A percentile compares a stretch with the other conserved stretches of the same genome.
Evolutionary conservation across 768 basidiomycete species (phyloP).

Genomic region (Exidia glandulosa): DNA sequence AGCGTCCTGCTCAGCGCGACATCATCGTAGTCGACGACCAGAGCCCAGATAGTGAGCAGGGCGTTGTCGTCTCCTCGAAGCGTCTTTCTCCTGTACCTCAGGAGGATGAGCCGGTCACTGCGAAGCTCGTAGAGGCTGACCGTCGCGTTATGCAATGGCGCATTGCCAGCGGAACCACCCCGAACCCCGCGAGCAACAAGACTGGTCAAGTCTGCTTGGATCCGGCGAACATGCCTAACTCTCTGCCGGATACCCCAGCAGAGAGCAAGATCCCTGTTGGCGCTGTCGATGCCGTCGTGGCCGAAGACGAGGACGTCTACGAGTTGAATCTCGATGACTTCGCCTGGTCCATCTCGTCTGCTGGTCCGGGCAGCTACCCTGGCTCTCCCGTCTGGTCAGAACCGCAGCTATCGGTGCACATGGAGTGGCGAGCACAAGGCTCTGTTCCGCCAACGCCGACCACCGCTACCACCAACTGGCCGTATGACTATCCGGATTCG

Average conservation of each 20-base stretch:
- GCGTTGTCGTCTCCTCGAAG: constrained; percentile 13
- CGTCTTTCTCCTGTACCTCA: constrained; percentile 52
- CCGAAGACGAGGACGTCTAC: constrained; percentile 22
- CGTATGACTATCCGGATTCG: constrained; percentile 8
- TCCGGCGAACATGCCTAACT: constrained; percentile 40
- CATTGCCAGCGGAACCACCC: constrained; percentile 29
- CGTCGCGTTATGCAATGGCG: constrained; percentile 58
- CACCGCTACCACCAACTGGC: constrained; percentile 15
- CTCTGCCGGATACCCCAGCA: constrained; percentile 16
- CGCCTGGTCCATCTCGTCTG: constrained; percentile 57
- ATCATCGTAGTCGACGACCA: neutral
- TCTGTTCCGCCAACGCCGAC: constrained; percentile 42
- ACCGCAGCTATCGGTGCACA: constrained; percentile 41
- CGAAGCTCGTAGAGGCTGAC: constrained; percentile 42
- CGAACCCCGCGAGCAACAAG: constrained; percentile 29
- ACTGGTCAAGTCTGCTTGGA: constrained; percentile 41
- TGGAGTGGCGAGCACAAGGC: constrained; percentile 29
- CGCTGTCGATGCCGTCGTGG: constrained; percentile 11
- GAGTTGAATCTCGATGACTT: constrained; percentile 55
- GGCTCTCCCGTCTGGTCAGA: constrained; percentile 26
- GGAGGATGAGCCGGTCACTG: constrained; percentile 42
- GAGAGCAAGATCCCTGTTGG: constrained; percentile 16
- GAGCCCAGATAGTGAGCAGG: neutral
- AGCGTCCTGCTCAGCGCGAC: neutral
- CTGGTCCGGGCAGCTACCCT: constrained; percentile 40